Conservation (phyloP, 129 eudicot genomes). For the Flaveria linearis region DNA sequence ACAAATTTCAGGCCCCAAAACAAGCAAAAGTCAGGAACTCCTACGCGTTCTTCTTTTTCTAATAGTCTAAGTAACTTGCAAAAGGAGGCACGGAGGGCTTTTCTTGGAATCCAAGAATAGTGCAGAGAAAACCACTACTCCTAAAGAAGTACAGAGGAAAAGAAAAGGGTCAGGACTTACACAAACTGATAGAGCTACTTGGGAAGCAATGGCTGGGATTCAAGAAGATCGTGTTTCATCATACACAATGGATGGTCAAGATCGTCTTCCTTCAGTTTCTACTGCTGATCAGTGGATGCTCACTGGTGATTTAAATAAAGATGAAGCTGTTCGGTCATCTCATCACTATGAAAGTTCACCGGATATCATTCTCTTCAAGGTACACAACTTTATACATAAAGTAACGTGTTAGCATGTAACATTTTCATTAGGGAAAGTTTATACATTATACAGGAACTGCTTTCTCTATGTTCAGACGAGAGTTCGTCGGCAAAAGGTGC, state of each 20-base stretch:
- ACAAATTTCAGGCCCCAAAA: conserved; percentile 69
- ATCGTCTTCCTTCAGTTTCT: conserved; percentile 77
- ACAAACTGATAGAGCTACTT: conserved; percentile 78
- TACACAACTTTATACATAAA: conserved; percentile 20
- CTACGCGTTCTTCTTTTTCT: conserved; percentile 62
- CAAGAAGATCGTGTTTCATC: conserved; percentile 86
- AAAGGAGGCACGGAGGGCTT: conserved; percentile 94
- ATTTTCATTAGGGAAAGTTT: not conserved
- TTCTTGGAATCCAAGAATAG: conserved; percentile 87
- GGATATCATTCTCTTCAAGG: conserved; percentile 93
- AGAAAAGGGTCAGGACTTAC: conserved; percentile 85
- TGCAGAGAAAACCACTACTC: conserved; percentile 65
- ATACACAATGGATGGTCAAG: conserved; percentile 80
- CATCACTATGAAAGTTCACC: conserved; percentile 99
- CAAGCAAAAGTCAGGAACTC: conserved; percentile 72
- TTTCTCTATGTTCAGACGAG: conserved; percentile 89
- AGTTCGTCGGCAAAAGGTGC: conserved; percentile 86
- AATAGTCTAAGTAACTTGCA: conserved; percentile 92
- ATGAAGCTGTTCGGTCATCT: conserved; percentile 83
- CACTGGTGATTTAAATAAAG: conserved; percentile 81
- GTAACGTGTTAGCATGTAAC: conserved; percentile 5
- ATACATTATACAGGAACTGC: conserved; percentile 61
- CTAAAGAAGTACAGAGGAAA: conserved; percentile 84
- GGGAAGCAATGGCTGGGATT: conserved; percentile 98
- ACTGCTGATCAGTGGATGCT: conserved; percentile 97